These are phyloP conservation scores for Nakazawaea wickerhamii DNA, from an alignment of 805 yeast species.

Conservation along the genomic window DNA sequence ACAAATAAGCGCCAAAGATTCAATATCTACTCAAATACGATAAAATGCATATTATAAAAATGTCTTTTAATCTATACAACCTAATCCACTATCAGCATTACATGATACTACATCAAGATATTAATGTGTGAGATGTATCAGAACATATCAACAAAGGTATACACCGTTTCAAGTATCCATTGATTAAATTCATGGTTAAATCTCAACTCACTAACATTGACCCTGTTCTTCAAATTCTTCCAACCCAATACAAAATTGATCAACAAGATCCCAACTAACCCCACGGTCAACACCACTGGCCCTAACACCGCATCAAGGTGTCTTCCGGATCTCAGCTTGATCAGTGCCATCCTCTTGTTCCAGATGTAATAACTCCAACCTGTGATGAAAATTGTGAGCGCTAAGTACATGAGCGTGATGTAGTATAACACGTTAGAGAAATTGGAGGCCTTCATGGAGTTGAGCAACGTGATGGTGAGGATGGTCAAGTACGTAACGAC, in stretches of 20 bases:
- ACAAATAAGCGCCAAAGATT: too few species aligned
- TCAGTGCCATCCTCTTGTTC: constrained; percentile 61
- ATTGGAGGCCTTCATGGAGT: constrained; percentile 64
- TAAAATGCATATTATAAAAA: too few species aligned
- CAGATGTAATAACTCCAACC: constrained; percentile 86
- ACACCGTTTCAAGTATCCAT: constrained; percentile 10
- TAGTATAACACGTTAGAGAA: constrained; percentile 57
- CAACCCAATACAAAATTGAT: constrained; percentile 72
- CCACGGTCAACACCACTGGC: constrained; percentile 72
- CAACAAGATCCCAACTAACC: constrained; percentile 58
- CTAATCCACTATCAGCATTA: too few species aligned
- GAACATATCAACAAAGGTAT: constrained; percentile 11
- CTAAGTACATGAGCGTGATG: constrained; percentile 78
- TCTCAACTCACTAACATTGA: background rate
- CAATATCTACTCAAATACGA: too few species aligned
- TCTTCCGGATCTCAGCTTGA: constrained; percentile 74
- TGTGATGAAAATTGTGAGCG: constrained; percentile 75
- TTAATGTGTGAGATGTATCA: too few species aligned
- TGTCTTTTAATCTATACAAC: too few species aligned
- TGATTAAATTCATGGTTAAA: constrained; percentile 6
- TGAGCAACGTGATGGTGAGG: constrained; percentile 77
- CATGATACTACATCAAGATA: too few species aligned
- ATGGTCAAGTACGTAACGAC: constrained; percentile 82
- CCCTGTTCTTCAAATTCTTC: constrained; percentile 25
- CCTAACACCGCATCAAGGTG: constrained; percentile 90